A percentile compares a stretch with the other conserved stretches of the same genome.
Evolutionary conservation across 257 asterid species (phyloP).

Genomic region (Capsicum baccatum): DNA sequence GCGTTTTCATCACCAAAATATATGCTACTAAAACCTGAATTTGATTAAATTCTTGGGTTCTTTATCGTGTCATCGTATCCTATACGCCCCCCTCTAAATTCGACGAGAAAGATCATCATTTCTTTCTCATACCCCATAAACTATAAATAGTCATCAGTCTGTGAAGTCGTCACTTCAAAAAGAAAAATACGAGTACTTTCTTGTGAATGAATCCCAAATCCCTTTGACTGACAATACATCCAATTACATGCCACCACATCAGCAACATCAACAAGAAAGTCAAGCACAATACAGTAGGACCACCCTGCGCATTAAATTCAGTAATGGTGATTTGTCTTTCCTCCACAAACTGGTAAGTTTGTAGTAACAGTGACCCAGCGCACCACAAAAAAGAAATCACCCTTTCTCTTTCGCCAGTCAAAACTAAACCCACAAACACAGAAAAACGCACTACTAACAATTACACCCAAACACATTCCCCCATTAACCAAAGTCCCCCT

Average conservation of each 20-base stretch:
- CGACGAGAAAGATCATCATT: neutral
- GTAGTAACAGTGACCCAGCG: slow-evolving; percentile 20
- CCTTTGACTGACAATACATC: neutral
- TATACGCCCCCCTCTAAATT: neutral
- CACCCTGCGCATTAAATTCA: slow-evolving; percentile 52
- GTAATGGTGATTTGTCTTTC: slow-evolving; percentile 51
- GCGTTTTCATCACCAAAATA: neutral
- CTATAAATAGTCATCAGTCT: neutral
- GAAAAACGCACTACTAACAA: slow-evolving; percentile 20
- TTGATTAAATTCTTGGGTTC: neutral
- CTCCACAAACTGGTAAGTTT: slow-evolving; percentile 19
- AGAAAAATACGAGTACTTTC: neutral
- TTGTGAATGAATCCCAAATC: neutral
- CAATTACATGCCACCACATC: neutral
- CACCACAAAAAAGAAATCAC: slow-evolving; percentile 22
- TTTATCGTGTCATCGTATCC: neutral
- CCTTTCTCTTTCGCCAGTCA: slow-evolving; percentile 38
- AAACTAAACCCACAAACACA: slow-evolving; percentile 24
- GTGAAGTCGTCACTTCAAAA: slow-evolving; percentile 18
- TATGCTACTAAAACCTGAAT: neutral
- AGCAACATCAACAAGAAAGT: slow-evolving; percentile 18
- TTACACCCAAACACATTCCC: slow-evolving; percentile 1
- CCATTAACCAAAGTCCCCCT: slow-evolving; percentile 20
- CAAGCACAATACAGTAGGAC: slow-evolving; percentile 30
- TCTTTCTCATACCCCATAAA: neutral